Percentiles rank a stretch among this genome's conserved stretches.
Conservation (phyloP, 148 eudicot species). For the Limonium bicolor region DNA sequence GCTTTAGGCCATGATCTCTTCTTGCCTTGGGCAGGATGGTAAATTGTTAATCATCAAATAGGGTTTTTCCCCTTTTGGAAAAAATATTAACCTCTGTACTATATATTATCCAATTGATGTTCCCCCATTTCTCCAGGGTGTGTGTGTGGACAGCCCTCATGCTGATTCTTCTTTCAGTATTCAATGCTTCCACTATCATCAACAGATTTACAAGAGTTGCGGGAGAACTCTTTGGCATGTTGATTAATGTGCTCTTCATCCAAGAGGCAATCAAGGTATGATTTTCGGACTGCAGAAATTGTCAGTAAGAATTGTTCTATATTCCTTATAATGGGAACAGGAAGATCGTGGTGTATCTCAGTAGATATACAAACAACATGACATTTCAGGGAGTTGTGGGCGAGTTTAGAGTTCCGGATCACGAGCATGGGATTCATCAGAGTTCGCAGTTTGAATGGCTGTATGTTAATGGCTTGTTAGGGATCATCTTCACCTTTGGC, state of each 20-base stretch:
- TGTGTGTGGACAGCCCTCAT: constrained; percentile 60
- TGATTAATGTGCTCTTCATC: constrained; percentile 53
- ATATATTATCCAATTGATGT: too few species aligned
- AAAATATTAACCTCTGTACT: not conserved
- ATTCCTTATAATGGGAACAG: too few species aligned
- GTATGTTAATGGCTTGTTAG: constrained; percentile 57
- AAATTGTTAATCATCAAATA: constrained; percentile 1
- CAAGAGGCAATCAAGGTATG: constrained; percentile 61
- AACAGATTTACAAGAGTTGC: constrained; percentile 57
- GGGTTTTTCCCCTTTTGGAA: not conserved
- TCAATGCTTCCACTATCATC: constrained; percentile 46
- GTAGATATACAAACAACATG: too few species aligned
- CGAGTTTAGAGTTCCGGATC: constrained; percentile 39
- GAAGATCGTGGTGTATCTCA: too few species aligned
- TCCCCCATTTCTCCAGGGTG: constrained; percentile 27
- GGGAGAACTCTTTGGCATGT: constrained; percentile 70
- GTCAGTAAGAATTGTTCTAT: too few species aligned
- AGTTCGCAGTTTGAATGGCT: constrained; percentile 41
- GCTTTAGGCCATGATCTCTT: constrained; percentile 33
- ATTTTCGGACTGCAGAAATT: too few species aligned
- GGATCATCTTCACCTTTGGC: constrained; percentile 51
- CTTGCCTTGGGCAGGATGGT: constrained; percentile 76
- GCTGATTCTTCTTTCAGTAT: constrained; percentile 37
- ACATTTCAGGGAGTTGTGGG: constrained; percentile 35
- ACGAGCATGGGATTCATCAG: constrained; percentile 15